phyloP scores from a whole-genome alignment of 192 early-diverging fungal species.

The Backusella sp. region DNA sequence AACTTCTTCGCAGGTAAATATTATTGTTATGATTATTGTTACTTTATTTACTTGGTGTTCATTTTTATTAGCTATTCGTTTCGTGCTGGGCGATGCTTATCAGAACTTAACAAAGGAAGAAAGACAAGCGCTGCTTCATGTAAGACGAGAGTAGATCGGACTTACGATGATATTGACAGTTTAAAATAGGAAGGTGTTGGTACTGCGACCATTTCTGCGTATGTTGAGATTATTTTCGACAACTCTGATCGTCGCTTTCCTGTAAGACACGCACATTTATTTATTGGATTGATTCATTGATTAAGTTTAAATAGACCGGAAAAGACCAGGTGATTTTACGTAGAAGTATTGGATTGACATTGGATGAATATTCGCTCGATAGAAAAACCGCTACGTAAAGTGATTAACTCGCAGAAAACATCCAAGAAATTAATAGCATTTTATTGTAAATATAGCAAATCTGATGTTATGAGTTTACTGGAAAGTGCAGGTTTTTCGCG shows the following conservation, averaged over 20 bases:
- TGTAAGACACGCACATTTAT: constrained; percentile 41
- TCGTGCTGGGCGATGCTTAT: constrained; percentile 95
- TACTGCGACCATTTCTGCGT: constrained; percentile 90
- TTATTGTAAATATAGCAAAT: constrained; percentile 56
- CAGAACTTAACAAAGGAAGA: constrained; percentile 90
- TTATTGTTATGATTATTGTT: no score
- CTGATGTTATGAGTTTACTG: constrained; percentile 90
- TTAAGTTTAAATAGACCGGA: constrained; percentile 60
- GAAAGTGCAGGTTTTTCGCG: constrained; percentile 96
- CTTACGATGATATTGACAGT: not conserved
- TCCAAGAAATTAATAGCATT: not conserved
- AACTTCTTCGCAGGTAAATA: constrained; percentile 93
- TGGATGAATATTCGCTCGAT: constrained; percentile 98
- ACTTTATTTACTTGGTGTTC: not conserved
- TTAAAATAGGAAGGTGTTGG: constrained; percentile 81
- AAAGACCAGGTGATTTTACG: constrained; percentile 88
- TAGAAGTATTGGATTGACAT: constrained; percentile 93
- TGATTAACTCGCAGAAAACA: not conserved
- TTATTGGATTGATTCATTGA: not conserved
- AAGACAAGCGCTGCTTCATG: constrained; percentile 90
- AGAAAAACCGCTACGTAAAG: constrained; percentile 82
- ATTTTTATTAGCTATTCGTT: constrained; percentile 76
- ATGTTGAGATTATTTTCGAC: constrained; percentile 95
- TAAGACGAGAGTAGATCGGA: constrained; percentile 27
- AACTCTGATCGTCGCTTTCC: constrained; percentile 95